Base-by-base conservation (phyloP, 2,329 filamentous ascomycete species). In the Mollisiaceae sp. region DNA sequence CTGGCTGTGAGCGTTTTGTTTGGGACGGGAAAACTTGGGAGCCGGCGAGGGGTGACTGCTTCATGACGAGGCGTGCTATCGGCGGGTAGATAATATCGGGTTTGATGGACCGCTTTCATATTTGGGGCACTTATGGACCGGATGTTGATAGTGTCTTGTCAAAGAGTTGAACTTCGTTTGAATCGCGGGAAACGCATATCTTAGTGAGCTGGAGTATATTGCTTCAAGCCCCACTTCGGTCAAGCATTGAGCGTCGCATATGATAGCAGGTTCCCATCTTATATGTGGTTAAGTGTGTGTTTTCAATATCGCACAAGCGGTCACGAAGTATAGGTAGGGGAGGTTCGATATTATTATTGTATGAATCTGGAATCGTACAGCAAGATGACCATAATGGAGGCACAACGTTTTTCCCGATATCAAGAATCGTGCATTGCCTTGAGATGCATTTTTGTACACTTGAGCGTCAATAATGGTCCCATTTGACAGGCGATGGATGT, bases 401-500 rank as follows among this genome's bases (percentile, higher is more conserved):
- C 12, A 27, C 18, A 15, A n/a, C 4, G 50, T 54, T n/a, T 32
- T 24, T 54, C 50, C 50, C 50, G 27, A 54, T 54, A 27, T 24
- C 24, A 54, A 35, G 3, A n/a, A 22, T 20, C 12, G 4, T 18
- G 24, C 24, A 12, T 54, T 32, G n/a, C 8, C 20, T 50, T 8
- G 2, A 54, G 24, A 12, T 54, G 9, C 24, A 11, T 47, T 35
- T 14, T 32, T 54, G 50, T 32, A 32, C 32, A 27, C 22, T 54
- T 5, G 4, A 35, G 11, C 27, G 22, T 22, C 8, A 35, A n/a
- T 35, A 18, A 15, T 54, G 27, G 14, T 35, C 50, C 14, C 50
- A 54, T 54, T 54, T 54, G 50, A 54, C 50, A 54, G 50, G 14
- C 50, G 50, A 54, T 54, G 22, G 50, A 54, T 54, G 22, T n/a